phyloP scores from a whole-genome alignment of 1,139 yeast genomes.

The Yamadazyma kanchanaburiensis region DNA sequence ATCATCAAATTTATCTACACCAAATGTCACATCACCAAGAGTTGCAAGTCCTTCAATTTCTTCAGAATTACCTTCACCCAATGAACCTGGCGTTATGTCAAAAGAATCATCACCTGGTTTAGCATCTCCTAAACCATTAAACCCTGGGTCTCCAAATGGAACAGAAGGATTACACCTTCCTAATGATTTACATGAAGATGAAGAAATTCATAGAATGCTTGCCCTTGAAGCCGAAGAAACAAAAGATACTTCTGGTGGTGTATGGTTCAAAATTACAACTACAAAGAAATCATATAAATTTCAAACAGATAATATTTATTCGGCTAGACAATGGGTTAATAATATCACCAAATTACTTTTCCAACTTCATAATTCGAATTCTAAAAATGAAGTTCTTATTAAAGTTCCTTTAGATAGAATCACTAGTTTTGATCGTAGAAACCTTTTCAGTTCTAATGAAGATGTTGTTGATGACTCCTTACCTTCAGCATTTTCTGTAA shows the following conservation, averaged over 20 bases:
- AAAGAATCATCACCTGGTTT: slow-evolving; percentile 12
- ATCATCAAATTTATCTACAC: neutral
- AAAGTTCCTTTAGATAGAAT: slow-evolving; percentile 73
- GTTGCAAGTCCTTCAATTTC: slow-evolving; percentile 8
- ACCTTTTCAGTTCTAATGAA: slow-evolving; percentile 14
- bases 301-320: slow-evolving; percentile 65
- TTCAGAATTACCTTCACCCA: slow-evolving; percentile 7
- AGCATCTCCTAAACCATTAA: too few relatives aligned
- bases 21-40: neutral
- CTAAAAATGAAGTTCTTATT: slow-evolving; percentile 69
- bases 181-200: slow-evolving; percentile 19
- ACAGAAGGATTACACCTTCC: too few relatives aligned
- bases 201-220: slow-evolving; percentile 22
- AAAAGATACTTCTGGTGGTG: slow-evolving; percentile 28
- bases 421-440: slow-evolving; percentile 40
- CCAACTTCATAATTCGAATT: slow-evolving; percentile 56
- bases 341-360: slow-evolving; percentile 73
- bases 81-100: slow-evolving; percentile 7
- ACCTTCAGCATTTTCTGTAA: slow-evolving; percentile 11
- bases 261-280: slow-evolving; percentile 57
- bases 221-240: slow-evolving; percentile 27
- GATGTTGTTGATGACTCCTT: slow-evolving; percentile 7
- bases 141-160: too few relatives aligned
- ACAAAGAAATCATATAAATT: slow-evolving; percentile 60
- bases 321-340: slow-evolving; percentile 82